Percentiles rank a stretch among this genome's conserved stretches.
Evolutionary conservation across 352 stramenopile species (phyloP).

Genomic region (Phytophthora citrophthora): DNA sequence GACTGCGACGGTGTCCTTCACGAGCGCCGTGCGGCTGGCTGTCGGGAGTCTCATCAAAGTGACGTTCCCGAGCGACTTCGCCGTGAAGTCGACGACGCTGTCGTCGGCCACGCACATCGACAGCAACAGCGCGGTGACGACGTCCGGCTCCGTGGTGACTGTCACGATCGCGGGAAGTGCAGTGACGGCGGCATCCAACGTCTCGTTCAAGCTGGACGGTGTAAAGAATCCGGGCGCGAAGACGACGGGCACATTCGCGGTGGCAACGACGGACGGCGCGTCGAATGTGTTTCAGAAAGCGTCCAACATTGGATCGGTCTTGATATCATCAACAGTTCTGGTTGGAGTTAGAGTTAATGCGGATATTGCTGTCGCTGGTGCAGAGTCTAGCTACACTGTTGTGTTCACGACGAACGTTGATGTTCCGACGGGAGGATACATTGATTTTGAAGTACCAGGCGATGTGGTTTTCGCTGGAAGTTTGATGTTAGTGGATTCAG

Average conservation of each 20-base stretch:
- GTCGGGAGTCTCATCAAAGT: slow-evolving; percentile 43
- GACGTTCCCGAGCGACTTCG: slow-evolving; percentile 47
- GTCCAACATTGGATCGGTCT: too few relatives aligned
- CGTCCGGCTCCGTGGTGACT: slow-evolving; percentile 3
- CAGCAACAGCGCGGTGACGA: slow-evolving; percentile 28
- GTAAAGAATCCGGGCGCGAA: too few relatives aligned
- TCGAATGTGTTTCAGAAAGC: too few relatives aligned
- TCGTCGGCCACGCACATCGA: slow-evolving; percentile 35
- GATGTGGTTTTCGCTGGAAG: slow-evolving; percentile 10
- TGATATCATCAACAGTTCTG: slow-evolving; percentile 8
- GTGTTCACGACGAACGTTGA: slow-evolving; percentile 17
- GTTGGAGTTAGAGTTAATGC: background rate
- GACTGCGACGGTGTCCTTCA: slow-evolving; percentile 42
- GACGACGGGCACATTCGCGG: too few relatives aligned
- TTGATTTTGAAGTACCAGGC: slow-evolving; percentile 28
- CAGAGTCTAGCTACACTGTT: slow-evolving; percentile 19
- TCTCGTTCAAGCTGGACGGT: too few relatives aligned
- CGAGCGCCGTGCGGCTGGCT: slow-evolving; percentile 39
- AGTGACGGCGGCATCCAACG: too few relatives aligned
- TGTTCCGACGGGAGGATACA: slow-evolving; percentile 32
- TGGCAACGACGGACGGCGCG: too few relatives aligned
- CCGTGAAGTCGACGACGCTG: slow-evolving; percentile 27
- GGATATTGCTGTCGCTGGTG: slow-evolving; percentile 29
- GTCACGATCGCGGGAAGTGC: too few relatives aligned
- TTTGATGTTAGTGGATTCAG: slow-evolving; percentile 23